Conservation (phyloP, 192 early-diverging fungal genomes). For the Phycomyces blakesleeanus region DNA sequence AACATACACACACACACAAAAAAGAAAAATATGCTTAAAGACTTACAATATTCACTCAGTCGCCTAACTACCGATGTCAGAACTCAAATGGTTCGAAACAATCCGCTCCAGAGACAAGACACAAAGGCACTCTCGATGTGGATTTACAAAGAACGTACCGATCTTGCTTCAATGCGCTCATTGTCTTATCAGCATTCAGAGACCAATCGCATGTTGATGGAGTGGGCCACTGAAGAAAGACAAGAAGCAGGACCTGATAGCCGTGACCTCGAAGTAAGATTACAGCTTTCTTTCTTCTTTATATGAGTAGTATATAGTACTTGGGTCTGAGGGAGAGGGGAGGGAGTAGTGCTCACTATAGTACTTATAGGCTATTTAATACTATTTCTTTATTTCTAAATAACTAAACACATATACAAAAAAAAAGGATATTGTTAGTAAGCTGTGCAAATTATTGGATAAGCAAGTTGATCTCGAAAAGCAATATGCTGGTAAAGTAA, state of each 20-base stretch:
- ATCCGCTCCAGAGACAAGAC: constrained; percentile 32
- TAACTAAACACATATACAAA: no score
- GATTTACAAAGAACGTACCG: constrained; percentile 32
- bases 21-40: constrained; percentile 27
- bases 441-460: constrained; percentile 24
- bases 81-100: constrained; percentile 25
- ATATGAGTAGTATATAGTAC: background rate
- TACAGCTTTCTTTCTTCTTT: background rate
- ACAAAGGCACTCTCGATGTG: constrained; percentile 29
- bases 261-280: constrained; percentile 20
- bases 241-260: constrained; percentile 9
- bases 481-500: constrained; percentile 29
- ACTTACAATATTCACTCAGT: constrained; percentile 28
- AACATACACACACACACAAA: background rate
- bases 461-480: constrained; percentile 34
- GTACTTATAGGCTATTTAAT: no score
- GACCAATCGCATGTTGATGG: constrained; percentile 24
- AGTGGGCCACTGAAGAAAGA: constrained; percentile 30
- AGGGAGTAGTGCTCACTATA: no score
- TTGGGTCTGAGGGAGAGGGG: no score
- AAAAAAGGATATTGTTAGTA: constrained; percentile 37
- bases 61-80: constrained; percentile 28
- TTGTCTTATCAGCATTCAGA: constrained; percentile 29
- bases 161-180: constrained; percentile 20
- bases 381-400: no score